Conservation (phyloP, 495 filamentous ascomycete genomes). For the Penicillium roqueforti region DNA sequence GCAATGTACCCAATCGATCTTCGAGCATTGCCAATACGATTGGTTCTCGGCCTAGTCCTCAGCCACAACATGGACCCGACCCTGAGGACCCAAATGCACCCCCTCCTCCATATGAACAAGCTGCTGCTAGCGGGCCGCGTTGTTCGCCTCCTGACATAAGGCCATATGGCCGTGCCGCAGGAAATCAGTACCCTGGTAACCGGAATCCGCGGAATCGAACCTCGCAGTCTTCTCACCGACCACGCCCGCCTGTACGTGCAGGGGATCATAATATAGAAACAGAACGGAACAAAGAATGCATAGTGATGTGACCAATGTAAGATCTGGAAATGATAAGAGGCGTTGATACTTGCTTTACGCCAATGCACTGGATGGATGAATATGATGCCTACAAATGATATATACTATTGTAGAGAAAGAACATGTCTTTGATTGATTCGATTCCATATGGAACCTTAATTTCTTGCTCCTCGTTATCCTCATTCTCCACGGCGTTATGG, state of each 20-base stretch:
- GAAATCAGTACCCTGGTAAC: constrained; percentile 14
- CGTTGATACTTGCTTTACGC: neutral
- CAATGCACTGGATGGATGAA: constrained; percentile 17
- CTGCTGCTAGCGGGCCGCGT: constrained; percentile 57
- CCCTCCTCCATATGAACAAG: constrained; percentile 81
- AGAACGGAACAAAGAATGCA: constrained; percentile 39
- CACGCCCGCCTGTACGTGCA: constrained; percentile 9
- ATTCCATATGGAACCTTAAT: neutral
- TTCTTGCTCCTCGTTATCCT: constrained; percentile 11
- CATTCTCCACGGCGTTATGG: constrained; percentile 17
- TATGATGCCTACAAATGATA: constrained; percentile 8
- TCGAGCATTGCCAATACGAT: constrained; percentile 24
- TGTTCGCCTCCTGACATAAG: constrained; percentile 61
- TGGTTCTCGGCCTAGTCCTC: neutral
- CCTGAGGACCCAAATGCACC: constrained; percentile 52
- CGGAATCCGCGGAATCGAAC: constrained; percentile 17
- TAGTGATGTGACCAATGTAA: constrained; percentile 38
- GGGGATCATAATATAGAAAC: constrained; percentile 20
- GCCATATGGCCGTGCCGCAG: constrained; percentile 29
- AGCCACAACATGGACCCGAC: constrained; percentile 24
- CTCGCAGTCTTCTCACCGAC: constrained; percentile 14
- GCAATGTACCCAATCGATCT: constrained; percentile 17
- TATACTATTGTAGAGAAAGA: neutral
- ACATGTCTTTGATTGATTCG: neutral
- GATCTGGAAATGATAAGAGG: neutral